Percentiles rank a stretch among this genome's conserved stretches.
Evolutionary conservation across 2,329 filamentous ascomycete species (phyloP).

Genomic region (Akanthomyces uredinophilus): DNA sequence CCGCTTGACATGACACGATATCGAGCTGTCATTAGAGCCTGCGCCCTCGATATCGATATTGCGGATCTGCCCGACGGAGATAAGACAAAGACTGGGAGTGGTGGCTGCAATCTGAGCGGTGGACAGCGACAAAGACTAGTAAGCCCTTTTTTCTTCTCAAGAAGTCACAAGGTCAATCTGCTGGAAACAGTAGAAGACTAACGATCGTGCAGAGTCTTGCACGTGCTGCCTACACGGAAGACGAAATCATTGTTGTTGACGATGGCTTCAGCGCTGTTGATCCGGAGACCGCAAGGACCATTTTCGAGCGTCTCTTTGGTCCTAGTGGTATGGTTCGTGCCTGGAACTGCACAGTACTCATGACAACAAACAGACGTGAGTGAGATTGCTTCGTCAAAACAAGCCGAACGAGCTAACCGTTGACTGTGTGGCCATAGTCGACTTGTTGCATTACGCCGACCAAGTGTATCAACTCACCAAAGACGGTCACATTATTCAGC

Average conservation of each 20-base stretch:
- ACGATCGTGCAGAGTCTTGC: background rate
- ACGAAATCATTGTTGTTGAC: background rate
- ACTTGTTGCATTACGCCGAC: background rate
- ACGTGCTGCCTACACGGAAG: background rate
- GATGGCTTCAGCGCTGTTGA: constrained; percentile 2
- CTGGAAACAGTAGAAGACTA: background rate
- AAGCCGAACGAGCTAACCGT: background rate
- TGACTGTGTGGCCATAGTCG: background rate
- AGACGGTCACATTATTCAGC: background rate
- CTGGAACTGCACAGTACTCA: background rate
- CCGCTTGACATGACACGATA: background rate
- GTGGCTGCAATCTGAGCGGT: background rate
- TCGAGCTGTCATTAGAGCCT: background rate
- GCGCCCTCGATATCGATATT: background rate
- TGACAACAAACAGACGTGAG: constrained; percentile 4
- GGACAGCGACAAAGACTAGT: constrained; percentile 4
- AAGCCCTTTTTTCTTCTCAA: background rate
- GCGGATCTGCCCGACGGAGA: background rate
- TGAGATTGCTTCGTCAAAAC: background rate
- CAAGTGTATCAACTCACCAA: background rate
- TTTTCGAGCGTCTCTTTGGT: background rate
- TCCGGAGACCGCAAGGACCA: background rate
- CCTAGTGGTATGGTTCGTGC: background rate
- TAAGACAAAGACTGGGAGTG: background rate
- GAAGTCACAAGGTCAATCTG: background rate